phyloP scores from a whole-genome alignment of 305 asterid species.

The Rubia balearica region DNA sequence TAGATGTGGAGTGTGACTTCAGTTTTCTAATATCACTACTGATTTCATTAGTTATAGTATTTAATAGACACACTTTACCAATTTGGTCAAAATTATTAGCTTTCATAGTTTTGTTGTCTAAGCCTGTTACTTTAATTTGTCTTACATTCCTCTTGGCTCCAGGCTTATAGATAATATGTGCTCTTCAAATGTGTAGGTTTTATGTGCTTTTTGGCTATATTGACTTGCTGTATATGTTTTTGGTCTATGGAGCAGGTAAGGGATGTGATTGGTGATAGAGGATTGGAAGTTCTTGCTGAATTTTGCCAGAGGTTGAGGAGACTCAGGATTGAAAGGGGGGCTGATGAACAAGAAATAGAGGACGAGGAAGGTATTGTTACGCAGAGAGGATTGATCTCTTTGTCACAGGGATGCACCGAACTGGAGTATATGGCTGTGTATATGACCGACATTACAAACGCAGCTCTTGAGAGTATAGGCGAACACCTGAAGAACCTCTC shows the following conservation, averaged over 20 bases:
- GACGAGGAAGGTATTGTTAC: slow-evolving; percentile 88
- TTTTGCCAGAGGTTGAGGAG: slow-evolving; percentile 68
- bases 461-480: slow-evolving; percentile 63
- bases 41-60: background rate
- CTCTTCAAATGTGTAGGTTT: background rate
- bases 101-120: background rate
- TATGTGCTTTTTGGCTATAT: background rate
- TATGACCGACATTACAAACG: slow-evolving; percentile 80
- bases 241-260: slow-evolving; percentile 42
- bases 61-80: background rate
- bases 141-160: background rate
- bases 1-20: background rate
- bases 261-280: slow-evolving; percentile 89
- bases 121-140: background rate
- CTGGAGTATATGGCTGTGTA: slow-evolving; percentile 81
- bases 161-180: background rate
- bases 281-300: slow-evolving; percentile 65
- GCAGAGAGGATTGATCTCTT: slow-evolving; percentile 70
- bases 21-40: background rate
- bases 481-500: slow-evolving; percentile 48
- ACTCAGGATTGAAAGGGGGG: slow-evolving; percentile 89
- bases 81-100: background rate
- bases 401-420: slow-evolving; percentile 73
- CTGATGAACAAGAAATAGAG: slow-evolving; percentile 76
- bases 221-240: background rate